Evolutionary conservation across 1,284 basidiomycete genomes (phyloP).

Genomic region (Thecaphora thlaspeos): DNA sequence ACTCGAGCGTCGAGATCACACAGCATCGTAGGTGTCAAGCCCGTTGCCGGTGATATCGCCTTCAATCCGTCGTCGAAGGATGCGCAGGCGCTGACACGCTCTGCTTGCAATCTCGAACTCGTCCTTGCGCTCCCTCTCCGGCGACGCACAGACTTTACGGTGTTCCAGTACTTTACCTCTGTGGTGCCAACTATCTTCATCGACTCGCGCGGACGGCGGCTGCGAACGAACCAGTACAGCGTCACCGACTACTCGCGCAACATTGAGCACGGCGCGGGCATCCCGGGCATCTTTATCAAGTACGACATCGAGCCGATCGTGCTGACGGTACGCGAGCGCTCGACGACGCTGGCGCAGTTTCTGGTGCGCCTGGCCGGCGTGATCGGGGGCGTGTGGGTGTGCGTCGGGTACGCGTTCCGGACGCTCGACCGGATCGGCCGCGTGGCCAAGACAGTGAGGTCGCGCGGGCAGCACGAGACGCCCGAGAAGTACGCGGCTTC

Average conservation of each 20-base stretch:
- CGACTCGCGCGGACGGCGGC: slow-evolving; percentile 65
- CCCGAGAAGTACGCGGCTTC: slow-evolving; percentile 24
- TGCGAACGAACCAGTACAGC: slow-evolving; percentile 85
- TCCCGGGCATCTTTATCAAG: slow-evolving; percentile 65
- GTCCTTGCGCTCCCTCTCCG: background rate
- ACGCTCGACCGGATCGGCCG: slow-evolving; percentile 28
- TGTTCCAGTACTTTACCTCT: slow-evolving; percentile 89
- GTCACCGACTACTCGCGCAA: slow-evolving; percentile 87
- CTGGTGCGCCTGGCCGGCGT: slow-evolving; percentile 70
- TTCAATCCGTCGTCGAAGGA: no score
- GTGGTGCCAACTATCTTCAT: slow-evolving; percentile 94
- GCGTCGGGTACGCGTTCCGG: slow-evolving; percentile 46
- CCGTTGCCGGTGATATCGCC: no score
- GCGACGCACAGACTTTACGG: slow-evolving; percentile 24
- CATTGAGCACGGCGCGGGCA: slow-evolving; percentile 73
- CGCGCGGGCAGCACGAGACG: slow-evolving; percentile 15
- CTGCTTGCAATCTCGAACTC: background rate
- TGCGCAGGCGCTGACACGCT: no score
- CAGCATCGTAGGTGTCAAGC: slow-evolving; percentile 73
- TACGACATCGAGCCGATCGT: slow-evolving; percentile 90
- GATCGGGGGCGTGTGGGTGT: slow-evolving; percentile 59
- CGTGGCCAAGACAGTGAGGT: slow-evolving; percentile 20
- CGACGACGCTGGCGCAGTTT: slow-evolving; percentile 75
- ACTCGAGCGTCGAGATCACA: slow-evolving; percentile 72
- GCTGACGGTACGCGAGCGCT: slow-evolving; percentile 81